Percentiles rank a stretch among this genome's conserved stretches.
Conservation (phyloP, 2,329 filamentous ascomycete genomes). For the Neofusicoccum cordaticola region DNA sequence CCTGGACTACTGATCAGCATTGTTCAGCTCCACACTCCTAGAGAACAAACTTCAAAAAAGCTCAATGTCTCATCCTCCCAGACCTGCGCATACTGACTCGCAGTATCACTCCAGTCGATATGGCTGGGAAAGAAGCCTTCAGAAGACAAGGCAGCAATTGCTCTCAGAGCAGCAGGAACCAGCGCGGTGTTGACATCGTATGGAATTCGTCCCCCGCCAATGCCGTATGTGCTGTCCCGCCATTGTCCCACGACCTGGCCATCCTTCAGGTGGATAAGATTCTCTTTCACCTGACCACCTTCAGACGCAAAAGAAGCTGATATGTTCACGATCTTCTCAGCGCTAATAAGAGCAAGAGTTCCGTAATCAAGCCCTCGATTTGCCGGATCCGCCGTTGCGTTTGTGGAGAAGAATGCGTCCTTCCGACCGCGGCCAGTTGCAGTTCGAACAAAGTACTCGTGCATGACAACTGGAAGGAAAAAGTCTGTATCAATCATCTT, state of each 20-base stretch:
- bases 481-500: constrained; percentile 64
- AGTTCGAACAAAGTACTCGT: constrained; percentile 56
- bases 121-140: constrained; percentile 52
- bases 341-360: constrained; percentile 51
- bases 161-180: constrained; percentile 58
- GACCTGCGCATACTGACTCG: constrained; percentile 53
- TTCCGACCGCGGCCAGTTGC: constrained; percentile 40
- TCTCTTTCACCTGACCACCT: constrained; percentile 49
- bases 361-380: constrained; percentile 56
- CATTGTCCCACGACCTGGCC: constrained; percentile 59
- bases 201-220: constrained; percentile 62
- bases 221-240: constrained; percentile 60
- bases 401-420: constrained; percentile 38
- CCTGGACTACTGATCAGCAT: not conserved
- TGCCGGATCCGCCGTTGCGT: constrained; percentile 48
- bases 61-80: constrained; percentile 61
- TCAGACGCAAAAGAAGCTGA: constrained; percentile 52
- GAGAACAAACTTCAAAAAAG: constrained; percentile 59
- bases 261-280: constrained; percentile 58
- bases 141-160: constrained; percentile 53
- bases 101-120: constrained; percentile 45
- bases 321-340: constrained; percentile 57
- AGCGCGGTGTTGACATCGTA: constrained; percentile 65
- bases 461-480: constrained; percentile 57
- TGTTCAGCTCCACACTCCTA: constrained; percentile 27